These are phyloP conservation scores for Telopea speciosissima DNA, from an alignment of 177 flowering plant species.

Conservation along the genomic window DNA sequence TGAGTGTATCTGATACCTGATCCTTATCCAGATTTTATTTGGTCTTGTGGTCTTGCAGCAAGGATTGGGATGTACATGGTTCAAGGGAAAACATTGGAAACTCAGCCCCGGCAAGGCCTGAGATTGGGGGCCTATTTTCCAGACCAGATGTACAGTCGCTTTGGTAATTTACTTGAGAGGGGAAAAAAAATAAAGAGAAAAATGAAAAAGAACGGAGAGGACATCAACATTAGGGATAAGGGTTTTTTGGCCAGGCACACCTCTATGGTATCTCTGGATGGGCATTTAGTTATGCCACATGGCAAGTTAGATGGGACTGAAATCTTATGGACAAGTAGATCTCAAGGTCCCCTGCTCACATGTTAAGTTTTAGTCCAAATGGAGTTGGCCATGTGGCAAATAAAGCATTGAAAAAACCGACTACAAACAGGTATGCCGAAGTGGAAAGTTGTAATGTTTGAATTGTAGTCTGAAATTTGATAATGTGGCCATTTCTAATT, in stretches of 20 bases:
- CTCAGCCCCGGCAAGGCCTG: conserved; percentile 37
- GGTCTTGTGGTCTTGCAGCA: conserved; percentile 34
- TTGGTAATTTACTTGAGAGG: conserved; percentile 67
- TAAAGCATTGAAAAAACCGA: too few relatives aligned
- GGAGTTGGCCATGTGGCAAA: too few relatives aligned
- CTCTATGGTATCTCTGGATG: too few relatives aligned
- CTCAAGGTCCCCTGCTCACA: too few relatives aligned
- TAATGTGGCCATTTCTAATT: too few relatives aligned
- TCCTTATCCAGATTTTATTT: conserved; percentile 2
- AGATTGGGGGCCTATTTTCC: conserved; percentile 55
- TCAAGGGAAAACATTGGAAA: conserved; percentile 42
- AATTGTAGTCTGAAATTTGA: too few relatives aligned
- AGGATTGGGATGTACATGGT: conserved; percentile 46
- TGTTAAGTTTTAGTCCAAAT: too few relatives aligned
- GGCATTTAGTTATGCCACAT: too few relatives aligned
- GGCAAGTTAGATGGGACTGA: conserved; percentile 7
- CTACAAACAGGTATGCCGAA: too few relatives aligned
- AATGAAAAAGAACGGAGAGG: conserved; percentile 2
- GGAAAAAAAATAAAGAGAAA: conserved; percentile 10
- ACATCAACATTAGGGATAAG: neutral
- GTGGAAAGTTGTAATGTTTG: too few relatives aligned
- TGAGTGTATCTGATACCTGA: neutral
- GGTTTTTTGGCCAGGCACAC: too few relatives aligned
- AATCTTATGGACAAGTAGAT: too few relatives aligned
- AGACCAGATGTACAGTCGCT: conserved; percentile 77